These are phyloP conservation scores for Cornus suecica DNA, from an alignment of 148 eudicot species.

Conservation along the genomic window DNA sequence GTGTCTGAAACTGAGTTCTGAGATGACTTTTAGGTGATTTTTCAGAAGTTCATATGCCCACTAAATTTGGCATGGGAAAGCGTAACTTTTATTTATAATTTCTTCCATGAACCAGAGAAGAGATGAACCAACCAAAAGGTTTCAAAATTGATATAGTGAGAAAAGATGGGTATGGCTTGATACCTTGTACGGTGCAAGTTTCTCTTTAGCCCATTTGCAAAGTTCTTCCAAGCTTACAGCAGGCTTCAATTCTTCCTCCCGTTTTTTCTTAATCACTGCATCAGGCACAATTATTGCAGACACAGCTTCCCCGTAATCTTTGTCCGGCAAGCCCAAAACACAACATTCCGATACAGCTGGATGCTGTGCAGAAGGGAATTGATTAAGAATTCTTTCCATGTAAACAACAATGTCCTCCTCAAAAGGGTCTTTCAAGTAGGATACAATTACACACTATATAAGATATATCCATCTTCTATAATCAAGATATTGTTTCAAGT, in stretches of 20 bases:
- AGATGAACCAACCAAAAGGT: neutral
- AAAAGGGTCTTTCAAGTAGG: neutral
- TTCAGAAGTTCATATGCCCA: neutral
- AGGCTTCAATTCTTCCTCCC: conserved; percentile 57
- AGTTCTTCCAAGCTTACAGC: conserved; percentile 79
- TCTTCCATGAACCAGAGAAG: neutral
- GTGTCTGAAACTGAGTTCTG: neutral
- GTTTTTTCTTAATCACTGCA: conserved; percentile 52
- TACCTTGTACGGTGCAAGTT: conserved; percentile 99
- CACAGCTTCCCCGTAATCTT: conserved; percentile 83
- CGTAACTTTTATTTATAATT: neutral
- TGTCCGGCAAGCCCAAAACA: conserved; percentile 88
- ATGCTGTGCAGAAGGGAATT: conserved; percentile 47
- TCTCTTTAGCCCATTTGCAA: conserved; percentile 77
- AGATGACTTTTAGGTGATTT: neutral
- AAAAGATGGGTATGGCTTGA: neutral
- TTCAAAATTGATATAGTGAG: neutral
- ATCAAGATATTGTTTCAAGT: neutral
- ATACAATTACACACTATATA: neutral
- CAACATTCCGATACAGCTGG: conserved; percentile 87
- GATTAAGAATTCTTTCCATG: neutral
- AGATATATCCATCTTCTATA: neutral
- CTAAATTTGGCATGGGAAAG: neutral
- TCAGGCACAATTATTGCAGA: conserved; percentile 78
- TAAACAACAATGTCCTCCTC: neutral